These are phyloP conservation scores for Bidens hawaiensis DNA, from an alignment of 140 eudicot genomes.

Conservation along the genomic window DNA sequence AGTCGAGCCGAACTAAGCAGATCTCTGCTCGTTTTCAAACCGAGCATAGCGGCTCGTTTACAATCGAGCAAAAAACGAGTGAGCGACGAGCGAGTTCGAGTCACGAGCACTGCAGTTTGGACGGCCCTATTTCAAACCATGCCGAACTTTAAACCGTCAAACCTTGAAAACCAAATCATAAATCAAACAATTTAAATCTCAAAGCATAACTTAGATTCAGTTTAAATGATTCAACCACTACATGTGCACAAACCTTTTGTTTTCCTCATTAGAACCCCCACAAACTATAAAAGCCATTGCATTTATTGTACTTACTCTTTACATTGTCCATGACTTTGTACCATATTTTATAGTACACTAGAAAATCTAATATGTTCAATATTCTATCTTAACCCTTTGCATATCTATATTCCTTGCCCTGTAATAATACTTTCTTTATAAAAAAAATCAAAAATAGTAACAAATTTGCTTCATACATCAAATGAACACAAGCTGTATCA, in stretches of 20 bases:
- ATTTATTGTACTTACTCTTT: not conserved
- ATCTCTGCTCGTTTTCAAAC: no score
- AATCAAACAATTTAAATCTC: no score
- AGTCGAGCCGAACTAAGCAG: no score
- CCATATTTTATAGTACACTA: not conserved
- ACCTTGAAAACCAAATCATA: no score
- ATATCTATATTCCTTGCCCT: not conserved
- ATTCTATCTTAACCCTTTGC: not conserved
- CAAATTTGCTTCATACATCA: conserved; percentile 1
- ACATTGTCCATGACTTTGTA: not conserved
- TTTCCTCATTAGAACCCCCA: not conserved
- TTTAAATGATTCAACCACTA: no score
- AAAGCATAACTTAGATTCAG: no score
- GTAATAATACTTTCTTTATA: not conserved
- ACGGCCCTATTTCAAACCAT: no score
- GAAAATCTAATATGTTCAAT: conserved; percentile 10
- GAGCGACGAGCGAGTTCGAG: no score
- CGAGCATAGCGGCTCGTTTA: no score
- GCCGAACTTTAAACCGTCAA: no score
- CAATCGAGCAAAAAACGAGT: no score
- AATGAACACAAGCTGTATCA: not conserved
- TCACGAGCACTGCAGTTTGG: no score
- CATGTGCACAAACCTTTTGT: not conserved
- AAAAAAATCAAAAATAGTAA: not conserved
- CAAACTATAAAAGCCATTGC: not conserved